These are phyloP conservation scores for Corylus avellana DNA, from an alignment of 306 rosid genomes.

Conservation along the genomic window DNA sequence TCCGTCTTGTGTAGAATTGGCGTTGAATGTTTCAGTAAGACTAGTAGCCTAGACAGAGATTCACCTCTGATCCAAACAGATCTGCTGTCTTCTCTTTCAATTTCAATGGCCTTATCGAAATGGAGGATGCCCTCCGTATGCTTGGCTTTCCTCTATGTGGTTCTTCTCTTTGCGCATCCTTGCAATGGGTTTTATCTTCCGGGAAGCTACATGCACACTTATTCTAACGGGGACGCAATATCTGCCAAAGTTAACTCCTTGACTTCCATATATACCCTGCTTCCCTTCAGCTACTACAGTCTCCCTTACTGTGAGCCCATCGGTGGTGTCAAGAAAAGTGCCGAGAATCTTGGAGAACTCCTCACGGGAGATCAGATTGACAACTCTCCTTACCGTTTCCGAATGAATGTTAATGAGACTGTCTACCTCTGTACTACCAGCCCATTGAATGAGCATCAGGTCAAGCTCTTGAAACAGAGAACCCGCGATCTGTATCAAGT, in stretches of 20 bases:
- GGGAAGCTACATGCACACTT: constrained; percentile 90
- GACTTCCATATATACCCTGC: constrained; percentile 94
- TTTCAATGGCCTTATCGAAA: constrained; percentile 48
- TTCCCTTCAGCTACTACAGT: constrained; percentile 86
- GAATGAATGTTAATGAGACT: constrained; percentile 72
- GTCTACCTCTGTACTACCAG: constrained; percentile 69
- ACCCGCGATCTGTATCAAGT: constrained; percentile 94
- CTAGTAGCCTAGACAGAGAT: constrained; percentile 30
- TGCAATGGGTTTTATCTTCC: constrained; percentile 82
- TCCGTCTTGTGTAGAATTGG: constrained; percentile 45
- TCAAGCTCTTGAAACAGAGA: constrained; percentile 80
- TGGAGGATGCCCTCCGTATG: constrained; percentile 30
- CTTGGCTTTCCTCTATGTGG: constrained; percentile 36
- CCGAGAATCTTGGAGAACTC: constrained; percentile 92
- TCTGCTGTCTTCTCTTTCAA: constrained; percentile 23
- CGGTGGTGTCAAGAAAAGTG: constrained; percentile 73
- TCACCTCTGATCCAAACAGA: constrained; percentile 9
- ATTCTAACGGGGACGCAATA: constrained; percentile 54
- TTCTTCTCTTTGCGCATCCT: constrained; percentile 38
- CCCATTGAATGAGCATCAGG: constrained; percentile 65
- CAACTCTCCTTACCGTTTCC: constrained; percentile 75
- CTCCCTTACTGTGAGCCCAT: constrained; percentile 76
- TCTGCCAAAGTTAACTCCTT: constrained; percentile 80
- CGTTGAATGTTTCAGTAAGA: constrained; percentile 31
- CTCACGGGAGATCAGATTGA: constrained; percentile 95